Base-by-base conservation (phyloP, 495 filamentous ascomycete species). In the Penicillium tannophilum region DNA sequence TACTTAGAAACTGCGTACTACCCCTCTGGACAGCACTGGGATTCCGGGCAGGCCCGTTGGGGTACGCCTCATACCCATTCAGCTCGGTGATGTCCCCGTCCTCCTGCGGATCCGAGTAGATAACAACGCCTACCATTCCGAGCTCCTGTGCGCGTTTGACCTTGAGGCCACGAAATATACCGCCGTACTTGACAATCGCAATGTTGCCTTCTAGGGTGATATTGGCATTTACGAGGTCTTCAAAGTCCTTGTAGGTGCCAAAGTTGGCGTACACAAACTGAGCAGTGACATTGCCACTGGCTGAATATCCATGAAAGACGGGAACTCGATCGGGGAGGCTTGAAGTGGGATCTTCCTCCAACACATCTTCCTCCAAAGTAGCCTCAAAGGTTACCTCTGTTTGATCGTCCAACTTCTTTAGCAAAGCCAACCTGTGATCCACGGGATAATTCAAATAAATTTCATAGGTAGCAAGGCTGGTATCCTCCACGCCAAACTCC, bases 251-350 rank as follows among this genome's bases (percentile, higher is more conserved):
- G 64, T 86, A 93, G 1, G 88, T 92, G 44, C 93, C 93, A 60
- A 93, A 96, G 70, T 97, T 97, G 62, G 88, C 90, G 70, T 88
- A 96, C 26, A 96, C 90, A 65, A 85, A 91, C 30, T 77, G 79
- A 14, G 88, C 93, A 0, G 92, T 94, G 53, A 93, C 93, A 66
- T 97, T 96, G 5, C 94, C 94, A 52, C 78, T 90, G 5, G 91
- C 92, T 8, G 91, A 95, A 69, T 97, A 98, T 26, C 94, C 94
- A 72, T 98, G 92, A 75, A 98, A 98, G 3, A 89, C 94, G 4
- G 95, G 93, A 44, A 98, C 84, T 30, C 92, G 82, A 59, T 94
- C 81, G 14, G 82, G 70, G 26, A 92, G 70, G 26, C 86, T 78
- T 23, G 83, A 90, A 0, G 93, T 96, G 6, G 82, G 78, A 68